Conservation (phyloP, 352 stramenopile species). For the Phytophthora pluvialis region DNA sequence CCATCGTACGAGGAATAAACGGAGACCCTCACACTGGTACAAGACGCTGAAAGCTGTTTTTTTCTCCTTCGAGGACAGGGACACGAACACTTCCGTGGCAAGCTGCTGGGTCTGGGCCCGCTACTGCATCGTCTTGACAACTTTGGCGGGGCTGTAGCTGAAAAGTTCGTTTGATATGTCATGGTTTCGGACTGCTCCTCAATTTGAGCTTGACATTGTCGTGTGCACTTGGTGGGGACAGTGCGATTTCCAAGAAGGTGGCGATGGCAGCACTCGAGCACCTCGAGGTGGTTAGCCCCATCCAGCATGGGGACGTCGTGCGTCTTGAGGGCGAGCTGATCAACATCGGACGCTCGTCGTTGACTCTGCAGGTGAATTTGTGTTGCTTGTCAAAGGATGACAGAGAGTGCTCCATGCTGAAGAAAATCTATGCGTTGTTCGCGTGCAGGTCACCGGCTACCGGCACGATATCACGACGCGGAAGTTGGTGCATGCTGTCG, state of each 20-base stretch:
- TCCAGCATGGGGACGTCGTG: neutral
- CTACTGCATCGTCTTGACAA: neutral
- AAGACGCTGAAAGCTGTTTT: too few species aligned
- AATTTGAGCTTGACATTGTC: neutral
- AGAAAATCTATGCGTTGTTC: neutral
- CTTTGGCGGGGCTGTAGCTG: conserved; percentile 35
- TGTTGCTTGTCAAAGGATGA: neutral
- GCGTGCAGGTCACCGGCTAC: neutral
- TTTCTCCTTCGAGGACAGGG: neutral
- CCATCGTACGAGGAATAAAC: neutral
- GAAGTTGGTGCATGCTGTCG: conserved; percentile 39
- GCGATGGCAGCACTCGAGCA: neutral
- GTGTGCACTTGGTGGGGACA: neutral
- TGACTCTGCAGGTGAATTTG: neutral
- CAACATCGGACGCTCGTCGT: neutral
- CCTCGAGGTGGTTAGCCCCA: neutral
- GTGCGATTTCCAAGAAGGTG: neutral
- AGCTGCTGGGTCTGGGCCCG: neutral
- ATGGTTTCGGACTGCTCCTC: neutral
- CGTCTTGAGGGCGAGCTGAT: neutral
- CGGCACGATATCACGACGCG: conserved; percentile 2
- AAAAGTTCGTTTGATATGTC: conserved; percentile 34
- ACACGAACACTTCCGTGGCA: neutral
- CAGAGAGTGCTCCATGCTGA: neutral
- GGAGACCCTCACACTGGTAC: neutral